Percentiles rank a stretch among this genome's conserved stretches.
These are phyloP conservation scores for Nemania sp. DNA, from an alignment of 2,329 filamentous ascomycete genomes.

Conservation along the genomic window DNA sequence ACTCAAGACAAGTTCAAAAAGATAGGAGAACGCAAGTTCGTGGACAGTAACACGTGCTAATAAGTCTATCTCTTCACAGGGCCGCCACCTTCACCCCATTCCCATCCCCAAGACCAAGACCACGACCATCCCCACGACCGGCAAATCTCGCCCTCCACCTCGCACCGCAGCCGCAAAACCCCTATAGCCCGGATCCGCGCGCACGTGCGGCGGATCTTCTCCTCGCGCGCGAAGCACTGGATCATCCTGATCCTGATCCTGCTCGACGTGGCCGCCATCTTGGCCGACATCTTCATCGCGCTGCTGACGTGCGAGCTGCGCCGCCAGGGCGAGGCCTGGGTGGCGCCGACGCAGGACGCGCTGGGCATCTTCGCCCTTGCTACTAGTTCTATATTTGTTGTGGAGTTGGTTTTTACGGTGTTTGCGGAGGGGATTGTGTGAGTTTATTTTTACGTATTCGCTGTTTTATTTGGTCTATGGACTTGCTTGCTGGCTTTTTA, in stretches of 20 bases:
- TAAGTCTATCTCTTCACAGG: no score
- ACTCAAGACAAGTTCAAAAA: no score
- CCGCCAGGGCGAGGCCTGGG: slow-evolving; percentile 47
- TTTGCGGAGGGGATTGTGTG: slow-evolving; percentile 65
- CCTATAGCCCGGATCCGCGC: no score
- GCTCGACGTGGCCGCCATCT: slow-evolving; percentile 50
- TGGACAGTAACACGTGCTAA: no score
- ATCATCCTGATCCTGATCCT: slow-evolving; percentile 48
- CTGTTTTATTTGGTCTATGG: no score
- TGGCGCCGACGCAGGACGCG: slow-evolving; percentile 39
- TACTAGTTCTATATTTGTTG: slow-evolving; percentile 67
- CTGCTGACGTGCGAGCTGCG: slow-evolving; percentile 53
- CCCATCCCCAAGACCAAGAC: no score
- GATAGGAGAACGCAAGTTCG: no score
- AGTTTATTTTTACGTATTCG: slow-evolving; percentile 33
- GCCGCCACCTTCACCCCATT: no score
- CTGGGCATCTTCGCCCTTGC: slow-evolving; percentile 58
- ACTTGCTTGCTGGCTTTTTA: no score
- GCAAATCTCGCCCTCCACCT: no score
- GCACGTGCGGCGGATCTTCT: slow-evolving; percentile 33
- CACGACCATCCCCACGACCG: no score
- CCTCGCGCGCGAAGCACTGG: slow-evolving; percentile 50
- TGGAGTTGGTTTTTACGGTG: slow-evolving; percentile 61
- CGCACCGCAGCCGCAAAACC: no score
- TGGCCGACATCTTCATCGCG: slow-evolving; percentile 53